Base-by-base conservation (phyloP, 139 green algal genomes). In the Haematococcus sp. region DNA sequence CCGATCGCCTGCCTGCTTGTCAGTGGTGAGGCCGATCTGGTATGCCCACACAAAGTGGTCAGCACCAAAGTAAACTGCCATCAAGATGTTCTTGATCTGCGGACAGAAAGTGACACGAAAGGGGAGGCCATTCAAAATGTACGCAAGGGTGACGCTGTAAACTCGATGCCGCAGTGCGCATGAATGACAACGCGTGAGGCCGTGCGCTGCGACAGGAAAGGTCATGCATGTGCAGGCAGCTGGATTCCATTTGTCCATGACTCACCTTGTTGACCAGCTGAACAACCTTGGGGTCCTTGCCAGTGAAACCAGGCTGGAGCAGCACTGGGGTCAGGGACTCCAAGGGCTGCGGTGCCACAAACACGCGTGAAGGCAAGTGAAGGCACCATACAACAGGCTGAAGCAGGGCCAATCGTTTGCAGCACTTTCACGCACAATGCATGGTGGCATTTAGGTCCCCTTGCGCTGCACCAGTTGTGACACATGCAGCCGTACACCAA, bases 1-100 rank as follows among this genome's bases (percentile, higher is more conserved):
- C 44, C 79, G 76, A 63, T 93, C 84, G 1, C 87, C 81, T 16
- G 85, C 35, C 54, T 80, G 58, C 83, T 92, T 93, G 87, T 97
- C 81, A 5, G 80, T 81, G 51, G 93, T 71, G 0, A 98, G 59
- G 5, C 92, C 93, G 11, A 94, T 93, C 69, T 94, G 88, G 70
- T 87, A 76, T 11, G 88, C 87, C 94, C 94, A 98, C 55, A 97
- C 93, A 22, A 98, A 80, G 82, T 98, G 91, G 80, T 98, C 94
- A 1, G 82, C 90, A 1, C 75, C 87, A 87, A 98, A 97, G 88
- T 98, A 98, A n/a, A 92, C 68, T 0, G 89, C 89, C 93, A 98
- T 97, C 30, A 95, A 76, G 31, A 96, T n/a, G 27, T 75, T 51
- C 79, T 96, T 97, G 31, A 93, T 63, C 88, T 94, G 85, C 31